Percentiles rank a stretch among this genome's conserved stretches.
Conservation (phyloP, 495 filamentous ascomycete genomes). For the Talaromyces stipitatus region DNA sequence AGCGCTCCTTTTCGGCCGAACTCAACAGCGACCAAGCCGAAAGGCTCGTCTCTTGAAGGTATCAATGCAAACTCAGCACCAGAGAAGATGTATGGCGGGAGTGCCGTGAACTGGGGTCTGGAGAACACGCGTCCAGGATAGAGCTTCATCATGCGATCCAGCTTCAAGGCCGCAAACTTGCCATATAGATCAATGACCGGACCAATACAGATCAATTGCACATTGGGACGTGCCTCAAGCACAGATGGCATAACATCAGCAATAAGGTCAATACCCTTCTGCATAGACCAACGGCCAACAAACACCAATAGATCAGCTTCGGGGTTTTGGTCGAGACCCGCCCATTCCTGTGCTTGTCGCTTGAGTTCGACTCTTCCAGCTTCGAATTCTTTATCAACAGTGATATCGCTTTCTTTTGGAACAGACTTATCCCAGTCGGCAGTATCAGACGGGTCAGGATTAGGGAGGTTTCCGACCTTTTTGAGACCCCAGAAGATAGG, state of each 20-base stretch:
- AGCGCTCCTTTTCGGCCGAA: conserved; percentile 73
- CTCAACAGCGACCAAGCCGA: conserved; percentile 75
- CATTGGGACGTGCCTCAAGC: conserved; percentile 57
- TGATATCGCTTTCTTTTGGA: conserved; percentile 42
- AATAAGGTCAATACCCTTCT: conserved; percentile 73
- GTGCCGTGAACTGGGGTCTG: conserved; percentile 67
- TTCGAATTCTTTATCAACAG: conserved; percentile 53
- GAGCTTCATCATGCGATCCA: conserved; percentile 62
- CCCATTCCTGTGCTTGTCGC: conserved; percentile 71
- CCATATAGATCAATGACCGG: conserved; percentile 75
- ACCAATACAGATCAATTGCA: conserved; percentile 64
- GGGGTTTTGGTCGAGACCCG: conserved; percentile 56
- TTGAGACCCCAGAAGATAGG: conserved; percentile 72
- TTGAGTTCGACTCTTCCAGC: conserved; percentile 47
- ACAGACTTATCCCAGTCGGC: conserved; percentile 56
- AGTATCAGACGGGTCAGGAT: conserved; percentile 70
- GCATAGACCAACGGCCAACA: conserved; percentile 72
- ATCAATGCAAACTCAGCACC: conserved; percentile 76
- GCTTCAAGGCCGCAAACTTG: conserved; percentile 67
- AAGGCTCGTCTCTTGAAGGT: conserved; percentile 72
- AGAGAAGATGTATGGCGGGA: conserved; percentile 70
- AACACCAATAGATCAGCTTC: conserved; percentile 70
- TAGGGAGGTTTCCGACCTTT: conserved; percentile 63
- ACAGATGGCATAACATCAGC: conserved; percentile 69
- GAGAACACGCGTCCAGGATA: conserved; percentile 74